phyloP scores from a whole-genome alignment of 2,329 filamentous ascomycete species.

The Penicillium digitatum region DNA sequence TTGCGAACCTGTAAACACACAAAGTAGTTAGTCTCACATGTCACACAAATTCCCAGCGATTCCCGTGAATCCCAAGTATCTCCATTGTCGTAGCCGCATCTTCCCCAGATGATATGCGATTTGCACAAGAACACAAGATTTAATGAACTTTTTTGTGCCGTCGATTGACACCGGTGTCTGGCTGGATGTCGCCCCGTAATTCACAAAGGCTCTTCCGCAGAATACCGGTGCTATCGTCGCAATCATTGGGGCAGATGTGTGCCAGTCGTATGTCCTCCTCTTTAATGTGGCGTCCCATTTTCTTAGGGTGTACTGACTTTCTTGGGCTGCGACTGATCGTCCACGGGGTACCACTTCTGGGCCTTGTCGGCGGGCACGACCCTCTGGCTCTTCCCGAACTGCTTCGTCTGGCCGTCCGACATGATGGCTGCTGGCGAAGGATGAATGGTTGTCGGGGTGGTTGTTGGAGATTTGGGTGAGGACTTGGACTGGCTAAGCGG shows the following conservation, averaged over 20 bases:
- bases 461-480: slow-evolving; percentile 41
- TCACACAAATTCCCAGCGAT: slow-evolving; percentile 11
- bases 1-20: slow-evolving; percentile 74
- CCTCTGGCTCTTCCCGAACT: slow-evolving; percentile 95
- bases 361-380: slow-evolving; percentile 89
- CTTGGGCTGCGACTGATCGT: slow-evolving; percentile 83
- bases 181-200: slow-evolving; percentile 11
- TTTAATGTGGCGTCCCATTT: slow-evolving; percentile 14
- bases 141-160: slow-evolving; percentile 6
- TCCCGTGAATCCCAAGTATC: slow-evolving; percentile 1
- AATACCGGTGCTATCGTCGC: slow-evolving; percentile 29
- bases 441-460: slow-evolving; percentile 43
- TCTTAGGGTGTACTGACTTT: slow-evolving; percentile 68
- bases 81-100: slow-evolving; percentile 4
- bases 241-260: slow-evolving; percentile 26
- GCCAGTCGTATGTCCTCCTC: slow-evolving; percentile 25
- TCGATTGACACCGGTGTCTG: slow-evolving; percentile 22
- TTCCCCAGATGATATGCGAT: slow-evolving; percentile 11
- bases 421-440: slow-evolving; percentile 50
- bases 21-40: slow-evolving; percentile 24
- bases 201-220: slow-evolving; percentile 14
- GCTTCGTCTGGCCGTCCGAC: slow-evolving; percentile 71
- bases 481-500: slow-evolving; percentile 38
- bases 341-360: slow-evolving; percentile 97
- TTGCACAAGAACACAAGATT: slow-evolving; percentile 2